phyloP scores from a whole-genome alignment of 805 yeast genomes.

The Hanseniaspora guilliermondii region DNA sequence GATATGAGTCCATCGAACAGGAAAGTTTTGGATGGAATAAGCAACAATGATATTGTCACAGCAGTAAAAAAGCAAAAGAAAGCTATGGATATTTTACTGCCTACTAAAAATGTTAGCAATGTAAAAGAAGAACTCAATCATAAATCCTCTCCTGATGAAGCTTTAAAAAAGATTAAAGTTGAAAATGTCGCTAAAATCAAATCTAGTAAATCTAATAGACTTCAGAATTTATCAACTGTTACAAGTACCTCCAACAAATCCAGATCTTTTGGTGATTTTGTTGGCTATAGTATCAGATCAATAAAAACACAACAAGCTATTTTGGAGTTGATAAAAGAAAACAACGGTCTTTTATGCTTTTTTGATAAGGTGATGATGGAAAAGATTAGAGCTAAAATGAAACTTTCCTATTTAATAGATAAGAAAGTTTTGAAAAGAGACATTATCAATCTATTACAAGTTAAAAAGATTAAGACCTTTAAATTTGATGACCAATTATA shows the following conservation, averaged over 20 bases:
- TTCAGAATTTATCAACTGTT: constrained; percentile 14
- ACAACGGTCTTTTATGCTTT: constrained; percentile 36
- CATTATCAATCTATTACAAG: constrained; percentile 27
- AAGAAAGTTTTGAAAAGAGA: constrained; percentile 42
- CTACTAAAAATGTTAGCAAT: neutral
- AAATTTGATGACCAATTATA: constrained; percentile 1
- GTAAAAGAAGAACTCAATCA: neutral
- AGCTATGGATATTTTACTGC: neutral
- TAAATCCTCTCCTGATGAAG: neutral
- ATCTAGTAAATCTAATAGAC: neutral
- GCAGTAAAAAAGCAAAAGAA: neutral
- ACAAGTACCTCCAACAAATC: constrained; percentile 14
- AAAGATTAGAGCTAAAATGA: constrained; percentile 32
- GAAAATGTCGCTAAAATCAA: neutral
- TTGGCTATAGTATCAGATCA: constrained; percentile 34
- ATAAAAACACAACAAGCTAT: constrained; percentile 35
- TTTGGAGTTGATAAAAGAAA: constrained; percentile 31
- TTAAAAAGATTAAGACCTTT: constrained; percentile 22
- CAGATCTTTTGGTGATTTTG: constrained; percentile 24
- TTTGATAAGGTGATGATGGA: constrained; percentile 31
- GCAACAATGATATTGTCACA: neutral
- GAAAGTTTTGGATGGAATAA: neutral
- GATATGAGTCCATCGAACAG: neutral
- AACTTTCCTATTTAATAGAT: constrained; percentile 35
- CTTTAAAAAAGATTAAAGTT: neutral